Evolutionary conservation across 306 rosid species (phyloP).

Genomic region (Leucaena leucocephala): DNA sequence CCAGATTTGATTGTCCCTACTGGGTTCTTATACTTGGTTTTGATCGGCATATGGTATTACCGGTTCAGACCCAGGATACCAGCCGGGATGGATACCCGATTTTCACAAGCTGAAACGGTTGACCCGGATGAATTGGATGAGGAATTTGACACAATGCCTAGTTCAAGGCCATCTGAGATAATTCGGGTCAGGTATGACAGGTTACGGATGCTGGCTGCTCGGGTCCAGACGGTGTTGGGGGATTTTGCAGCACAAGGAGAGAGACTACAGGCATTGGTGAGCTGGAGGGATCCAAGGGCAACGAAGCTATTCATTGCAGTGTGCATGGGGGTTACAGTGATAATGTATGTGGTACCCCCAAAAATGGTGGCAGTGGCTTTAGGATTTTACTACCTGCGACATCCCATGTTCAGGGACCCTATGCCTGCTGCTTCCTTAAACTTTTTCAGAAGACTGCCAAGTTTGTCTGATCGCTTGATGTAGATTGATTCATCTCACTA

Average conservation of each 20-base stretch:
- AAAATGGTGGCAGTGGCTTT: conserved; percentile 87
- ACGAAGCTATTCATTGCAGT: conserved; percentile 61
- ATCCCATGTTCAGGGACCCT: conserved; percentile 58
- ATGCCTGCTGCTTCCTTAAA: conserved; percentile 55
- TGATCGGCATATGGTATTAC: conserved; percentile 90
- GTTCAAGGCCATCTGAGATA: conserved; percentile 71
- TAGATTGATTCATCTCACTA: conserved; percentile 59
- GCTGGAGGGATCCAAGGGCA: conserved; percentile 95
- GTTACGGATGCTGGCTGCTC: conserved; percentile 76
- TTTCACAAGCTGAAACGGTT: conserved; percentile 75
- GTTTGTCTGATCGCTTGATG: conserved; percentile 82
- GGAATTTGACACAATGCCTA: conserved; percentile 89
- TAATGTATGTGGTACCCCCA: conserved; percentile 48
- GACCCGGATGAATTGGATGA: conserved; percentile 90
- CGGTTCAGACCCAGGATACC: conserved; percentile 87
- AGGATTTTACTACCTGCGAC: conserved; percentile 66
- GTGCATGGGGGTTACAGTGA: conserved; percentile 40
- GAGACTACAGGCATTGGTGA: conserved; percentile 82
- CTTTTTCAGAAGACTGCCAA: conserved; percentile 72
- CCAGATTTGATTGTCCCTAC: conserved; percentile 93
- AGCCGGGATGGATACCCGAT: conserved; percentile 82
- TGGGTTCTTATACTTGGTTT: conserved; percentile 75
- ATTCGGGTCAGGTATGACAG: conserved; percentile 76
- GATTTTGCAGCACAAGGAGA: conserved; percentile 96
- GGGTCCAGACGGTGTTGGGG: conserved; percentile 93